Evolutionary conservation across 2,329 filamentous ascomycete genomes (phyloP).

Genomic region (Calcarisporium arbuscula): DNA sequence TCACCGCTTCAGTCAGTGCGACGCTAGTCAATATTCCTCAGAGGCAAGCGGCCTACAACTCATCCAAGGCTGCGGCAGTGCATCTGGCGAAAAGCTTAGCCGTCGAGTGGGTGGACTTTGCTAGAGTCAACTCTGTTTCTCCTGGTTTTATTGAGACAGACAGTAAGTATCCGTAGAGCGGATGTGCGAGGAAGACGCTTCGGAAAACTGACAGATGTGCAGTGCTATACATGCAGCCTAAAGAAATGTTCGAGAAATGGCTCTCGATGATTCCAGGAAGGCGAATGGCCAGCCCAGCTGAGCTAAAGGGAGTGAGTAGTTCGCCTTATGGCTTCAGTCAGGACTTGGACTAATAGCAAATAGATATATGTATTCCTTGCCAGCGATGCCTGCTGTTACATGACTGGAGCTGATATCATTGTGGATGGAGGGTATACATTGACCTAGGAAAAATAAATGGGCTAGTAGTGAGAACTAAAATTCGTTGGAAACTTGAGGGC

Average conservation of each 20-base stretch:
- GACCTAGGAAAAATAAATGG: no score
- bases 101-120: slow-evolving; percentile 72
- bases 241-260: slow-evolving; percentile 28
- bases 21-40: slow-evolving; percentile 75
- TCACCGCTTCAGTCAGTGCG: slow-evolving; percentile 72
- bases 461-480: no score
- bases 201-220: no score
- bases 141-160: slow-evolving; percentile 74
- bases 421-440: slow-evolving; percentile 13
- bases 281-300: slow-evolving; percentile 21
- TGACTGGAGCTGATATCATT: slow-evolving; percentile 4
- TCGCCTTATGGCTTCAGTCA: no score
- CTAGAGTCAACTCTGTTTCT: slow-evolving; percentile 64
- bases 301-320: slow-evolving; percentile 23
- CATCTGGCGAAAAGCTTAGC: slow-evolving; percentile 62
- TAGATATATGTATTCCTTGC: slow-evolving; percentile 24
- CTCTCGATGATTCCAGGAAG: slow-evolving; percentile 22
- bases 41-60: slow-evolving; percentile 67
- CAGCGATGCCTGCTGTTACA: slow-evolving; percentile 4
- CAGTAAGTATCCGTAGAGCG: no score
- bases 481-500: no score
- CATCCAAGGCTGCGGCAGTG: slow-evolving; percentile 60
- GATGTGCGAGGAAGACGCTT: no score
- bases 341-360: no score
- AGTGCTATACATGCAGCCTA: background rate